These are phyloP conservation scores for Colletotrichum sublineola DNA, from an alignment of 2,329 filamentous ascomycete species.

Conservation along the genomic window DNA sequence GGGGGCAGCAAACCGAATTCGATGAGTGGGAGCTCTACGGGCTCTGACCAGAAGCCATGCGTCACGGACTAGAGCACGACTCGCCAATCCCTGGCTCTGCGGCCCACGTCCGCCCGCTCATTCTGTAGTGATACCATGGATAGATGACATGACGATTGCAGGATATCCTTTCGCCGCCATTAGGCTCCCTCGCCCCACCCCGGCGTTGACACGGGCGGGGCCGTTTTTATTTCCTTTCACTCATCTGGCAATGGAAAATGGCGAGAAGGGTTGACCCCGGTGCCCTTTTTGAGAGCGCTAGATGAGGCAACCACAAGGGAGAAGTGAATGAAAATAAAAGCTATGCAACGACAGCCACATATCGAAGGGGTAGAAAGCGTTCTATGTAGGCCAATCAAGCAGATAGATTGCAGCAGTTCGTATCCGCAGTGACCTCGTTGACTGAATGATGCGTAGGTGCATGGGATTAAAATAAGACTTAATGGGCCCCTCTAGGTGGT, in stretches of 20 bases:
- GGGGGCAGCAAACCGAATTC: constrained; percentile 52
- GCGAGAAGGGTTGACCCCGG: constrained; percentile 14
- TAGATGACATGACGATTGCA: constrained; percentile 43
- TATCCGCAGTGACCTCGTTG: neutral
- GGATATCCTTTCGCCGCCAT: constrained; percentile 38
- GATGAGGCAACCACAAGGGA: constrained; percentile 16
- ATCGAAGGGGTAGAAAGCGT: constrained; percentile 36
- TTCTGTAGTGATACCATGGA: constrained; percentile 43
- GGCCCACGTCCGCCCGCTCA: constrained; percentile 38
- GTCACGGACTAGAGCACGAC: constrained; percentile 40
- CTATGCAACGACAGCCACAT: constrained; percentile 29
- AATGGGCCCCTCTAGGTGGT: neutral
- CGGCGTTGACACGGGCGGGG: constrained; percentile 33
- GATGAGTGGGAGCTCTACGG: constrained; percentile 79
- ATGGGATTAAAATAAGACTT: neutral
- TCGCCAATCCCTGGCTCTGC: constrained; percentile 41
- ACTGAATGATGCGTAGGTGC: too few relatives aligned
- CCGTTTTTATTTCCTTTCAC: constrained; percentile 39
- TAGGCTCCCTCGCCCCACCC: constrained; percentile 26
- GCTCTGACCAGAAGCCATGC: constrained; percentile 56
- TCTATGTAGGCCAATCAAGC: constrained; percentile 35
- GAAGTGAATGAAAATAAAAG: constrained; percentile 36
- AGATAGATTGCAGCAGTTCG: constrained; percentile 32
- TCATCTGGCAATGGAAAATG: constrained; percentile 40
- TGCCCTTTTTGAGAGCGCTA: constrained; percentile 12